Conservation (phyloP, 352 stramenopile species). For the Phytophthora ohioensis region DNA sequence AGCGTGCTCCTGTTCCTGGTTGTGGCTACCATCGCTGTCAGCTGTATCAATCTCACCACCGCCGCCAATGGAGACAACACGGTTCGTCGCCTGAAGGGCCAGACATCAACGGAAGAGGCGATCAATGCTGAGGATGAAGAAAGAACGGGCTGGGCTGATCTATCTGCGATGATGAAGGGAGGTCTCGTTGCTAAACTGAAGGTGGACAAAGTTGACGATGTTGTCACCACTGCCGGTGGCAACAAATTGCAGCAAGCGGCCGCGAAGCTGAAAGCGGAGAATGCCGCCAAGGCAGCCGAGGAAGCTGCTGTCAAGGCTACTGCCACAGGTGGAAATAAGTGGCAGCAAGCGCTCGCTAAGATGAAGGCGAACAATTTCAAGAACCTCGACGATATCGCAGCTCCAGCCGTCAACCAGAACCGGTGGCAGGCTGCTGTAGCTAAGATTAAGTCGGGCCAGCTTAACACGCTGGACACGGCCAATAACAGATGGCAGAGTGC, state of each 20-base stretch:
- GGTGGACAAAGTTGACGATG: background rate
- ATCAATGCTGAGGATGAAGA: background rate
- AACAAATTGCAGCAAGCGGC: background rate
- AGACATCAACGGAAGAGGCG: background rate
- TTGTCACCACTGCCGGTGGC: background rate
- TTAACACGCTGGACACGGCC: background rate
- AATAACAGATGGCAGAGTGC: conserved; percentile 9
- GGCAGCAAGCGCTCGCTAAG: background rate
- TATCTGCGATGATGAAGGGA: background rate
- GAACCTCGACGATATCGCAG: background rate
- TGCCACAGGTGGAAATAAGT: background rate
- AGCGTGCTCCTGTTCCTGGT: background rate
- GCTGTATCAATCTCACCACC: background rate
- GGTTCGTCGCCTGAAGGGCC: background rate
- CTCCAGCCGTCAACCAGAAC: background rate
- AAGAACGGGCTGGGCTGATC: background rate
- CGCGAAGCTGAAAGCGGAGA: conserved; percentile 1
- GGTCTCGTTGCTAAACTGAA: background rate
- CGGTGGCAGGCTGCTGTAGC: conserved; percentile 3
- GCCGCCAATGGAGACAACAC: background rate
- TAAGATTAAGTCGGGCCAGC: conserved; percentile 2
- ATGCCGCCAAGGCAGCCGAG: background rate
- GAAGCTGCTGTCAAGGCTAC: background rate
- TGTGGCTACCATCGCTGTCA: background rate
- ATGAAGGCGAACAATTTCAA: background rate